Evolutionary conservation across 768 basidiomycete genomes (phyloP), one percentile per base, ranked within the genome.

Genomic region (Kwoniella mangroviensis): DNA sequence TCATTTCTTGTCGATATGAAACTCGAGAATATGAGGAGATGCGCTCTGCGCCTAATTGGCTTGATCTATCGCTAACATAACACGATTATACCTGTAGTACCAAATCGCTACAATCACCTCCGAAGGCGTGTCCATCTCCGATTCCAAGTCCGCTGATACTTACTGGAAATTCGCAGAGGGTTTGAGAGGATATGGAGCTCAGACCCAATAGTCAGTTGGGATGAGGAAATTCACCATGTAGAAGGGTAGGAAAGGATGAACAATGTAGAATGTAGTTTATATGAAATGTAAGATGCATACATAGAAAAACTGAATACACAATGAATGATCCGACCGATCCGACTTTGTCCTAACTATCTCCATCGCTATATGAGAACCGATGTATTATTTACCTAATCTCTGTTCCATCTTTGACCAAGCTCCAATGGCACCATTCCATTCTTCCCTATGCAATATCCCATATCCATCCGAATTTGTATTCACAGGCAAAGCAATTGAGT

Each of bases 151-250:
- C 53, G 84, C 92, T 4, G 87, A 90, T 72, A 97, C 96, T 1
- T 84, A 88, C 24, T 99, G 97, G 97, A 85, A 86, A 42, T 98
- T 98, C 79, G 96, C 94, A 17, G 96, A 98, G 83, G 90, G 89
- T 22, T 90, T 98, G 75, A 66, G 83, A 63, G 81, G 81, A n/a
- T 97, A 96, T 80, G 94, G 94, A 28, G 87, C 92, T 40, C 93
- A 96, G 85, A 91, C 89, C n/a, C 91, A 93, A 86, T 95, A 84
- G 86, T 28, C 45, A 9, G 28, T 53, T 7, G 34, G 9, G 55
- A 62, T 17, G 62, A 22, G 11, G 1, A 43, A 13, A 13, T 24
- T 10, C 41, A 26, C 34, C 34, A 34, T 34, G 4, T n/a, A 21
- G 9, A 15, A 55, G 24, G 11, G 19, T 59, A 34, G 17, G 24